These are phyloP conservation scores for Heracleum sosnowskyi DNA, from an alignment of 129 eudicot genomes.

Conservation along the genomic window DNA sequence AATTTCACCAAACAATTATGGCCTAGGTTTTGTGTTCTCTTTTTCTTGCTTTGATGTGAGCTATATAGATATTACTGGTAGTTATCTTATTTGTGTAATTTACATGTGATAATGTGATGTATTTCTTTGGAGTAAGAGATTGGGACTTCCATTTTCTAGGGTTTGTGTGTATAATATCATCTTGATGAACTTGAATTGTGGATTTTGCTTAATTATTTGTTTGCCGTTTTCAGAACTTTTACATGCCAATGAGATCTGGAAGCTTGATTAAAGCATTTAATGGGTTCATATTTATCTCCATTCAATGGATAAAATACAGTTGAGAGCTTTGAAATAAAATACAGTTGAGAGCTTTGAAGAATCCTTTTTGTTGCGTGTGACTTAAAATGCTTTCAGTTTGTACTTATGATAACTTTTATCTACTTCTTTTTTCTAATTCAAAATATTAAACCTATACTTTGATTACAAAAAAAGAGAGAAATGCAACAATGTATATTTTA, in stretches of 20 bases:
- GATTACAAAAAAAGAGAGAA: no score
- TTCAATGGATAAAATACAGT: neutral
- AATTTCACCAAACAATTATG: neutral
- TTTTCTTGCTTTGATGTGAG: neutral
- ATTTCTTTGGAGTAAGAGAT: neutral
- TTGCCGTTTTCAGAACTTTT: neutral
- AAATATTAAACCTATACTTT: neutral
- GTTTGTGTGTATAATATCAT: neutral
- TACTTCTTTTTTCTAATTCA: no score
- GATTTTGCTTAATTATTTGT: neutral
- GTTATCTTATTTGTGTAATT: no score
- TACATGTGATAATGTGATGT: neutral
- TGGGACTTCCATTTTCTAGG: neutral
- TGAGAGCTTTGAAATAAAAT: neutral
- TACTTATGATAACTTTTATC: no score
- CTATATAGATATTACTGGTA: neutral
- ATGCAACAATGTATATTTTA: no score
- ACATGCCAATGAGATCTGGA: neutral
- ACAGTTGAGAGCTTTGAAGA: neutral
- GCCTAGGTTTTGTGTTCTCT: neutral
- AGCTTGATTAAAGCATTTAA: neutral
- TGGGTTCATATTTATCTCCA: no score
- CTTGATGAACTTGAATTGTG: neutral
- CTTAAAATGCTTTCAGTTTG: no score
- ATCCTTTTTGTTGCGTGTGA: neutral